These are phyloP conservation scores for Silene coronaria DNA, from an alignment of 179 eudicot species.

Conservation along the genomic window DNA sequence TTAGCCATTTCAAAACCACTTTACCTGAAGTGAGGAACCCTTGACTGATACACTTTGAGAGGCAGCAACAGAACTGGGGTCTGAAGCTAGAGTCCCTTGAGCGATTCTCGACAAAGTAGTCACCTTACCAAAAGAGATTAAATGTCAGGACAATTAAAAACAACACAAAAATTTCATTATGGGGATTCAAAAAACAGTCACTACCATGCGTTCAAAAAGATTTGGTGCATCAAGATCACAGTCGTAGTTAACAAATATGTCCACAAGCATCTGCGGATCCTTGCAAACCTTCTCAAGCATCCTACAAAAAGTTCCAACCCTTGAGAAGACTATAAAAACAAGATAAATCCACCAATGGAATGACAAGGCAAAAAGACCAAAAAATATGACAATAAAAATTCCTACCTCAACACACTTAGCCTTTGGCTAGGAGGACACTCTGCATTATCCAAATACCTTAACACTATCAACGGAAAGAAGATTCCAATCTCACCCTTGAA, in stretches of 20 bases:
- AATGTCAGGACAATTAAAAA: background rate
- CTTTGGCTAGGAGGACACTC: constrained; percentile 62
- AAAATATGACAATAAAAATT: constrained; percentile 8
- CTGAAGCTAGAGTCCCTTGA: constrained; percentile 79
- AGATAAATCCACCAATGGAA: constrained; percentile 7
- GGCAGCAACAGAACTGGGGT: constrained; percentile 68
- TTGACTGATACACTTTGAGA: constrained; percentile 73
- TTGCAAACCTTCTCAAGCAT: constrained; percentile 96
- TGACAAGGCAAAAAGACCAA: constrained; percentile 7
- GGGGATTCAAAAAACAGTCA: background rate
- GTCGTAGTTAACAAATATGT: constrained; percentile 87
- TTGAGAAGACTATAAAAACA: constrained; percentile 19
- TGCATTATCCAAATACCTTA: constrained; percentile 73
- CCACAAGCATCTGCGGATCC: constrained; percentile 95
- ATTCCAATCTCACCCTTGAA: constrained; percentile 89
- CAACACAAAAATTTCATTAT: background rate
- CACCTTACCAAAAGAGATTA: constrained; percentile 39
- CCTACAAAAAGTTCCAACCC: constrained; percentile 39
- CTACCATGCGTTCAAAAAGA: constrained; percentile 90
- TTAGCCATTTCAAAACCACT: constrained; percentile 13
- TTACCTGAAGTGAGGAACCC: constrained; percentile 91
- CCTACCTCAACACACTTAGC: constrained; percentile 72
- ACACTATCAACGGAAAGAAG: constrained; percentile 87
- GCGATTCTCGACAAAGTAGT: constrained; percentile 75
- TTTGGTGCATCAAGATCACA: constrained; percentile 93